phyloP scores from a whole-genome alignment of 179 eudicot genomes.

The Drosera spatulata region DNA sequence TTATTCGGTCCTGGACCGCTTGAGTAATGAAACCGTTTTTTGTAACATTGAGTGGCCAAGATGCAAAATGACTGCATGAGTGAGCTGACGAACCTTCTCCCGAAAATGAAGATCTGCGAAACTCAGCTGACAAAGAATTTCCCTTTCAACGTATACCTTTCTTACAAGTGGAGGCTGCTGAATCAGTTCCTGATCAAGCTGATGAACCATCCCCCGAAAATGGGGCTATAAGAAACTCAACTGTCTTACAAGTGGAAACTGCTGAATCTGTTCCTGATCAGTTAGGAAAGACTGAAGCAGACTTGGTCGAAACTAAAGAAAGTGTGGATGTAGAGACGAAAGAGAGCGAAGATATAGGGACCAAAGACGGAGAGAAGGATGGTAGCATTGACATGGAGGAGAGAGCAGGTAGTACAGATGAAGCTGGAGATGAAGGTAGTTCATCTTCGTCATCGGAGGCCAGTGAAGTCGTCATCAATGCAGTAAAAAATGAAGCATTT shows the following conservation, averaged over 20 bases:
- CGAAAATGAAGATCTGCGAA: background rate
- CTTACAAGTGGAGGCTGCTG: slow-evolving; percentile 1
- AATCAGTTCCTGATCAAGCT: slow-evolving; percentile 7
- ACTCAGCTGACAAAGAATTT: background rate
- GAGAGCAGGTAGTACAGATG: background rate
- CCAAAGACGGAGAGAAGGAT: background rate
- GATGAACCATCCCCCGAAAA: too few relatives aligned
- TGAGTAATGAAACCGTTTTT: too few relatives aligned
- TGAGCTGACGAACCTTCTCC: background rate
- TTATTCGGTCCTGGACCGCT: too few relatives aligned
- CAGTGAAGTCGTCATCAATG: slow-evolving; percentile 18
- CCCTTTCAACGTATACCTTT: slow-evolving; percentile 1
- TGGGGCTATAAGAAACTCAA: too few relatives aligned
- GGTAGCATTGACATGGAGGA: slow-evolving; percentile 1
- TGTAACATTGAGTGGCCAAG: background rate
- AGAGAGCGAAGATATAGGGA: background rate
- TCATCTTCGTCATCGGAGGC: slow-evolving; percentile 44
- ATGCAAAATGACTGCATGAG: background rate
- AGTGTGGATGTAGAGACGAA: background rate
- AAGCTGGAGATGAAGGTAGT: slow-evolving; percentile 6
- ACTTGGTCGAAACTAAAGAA: background rate
- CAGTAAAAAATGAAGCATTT: slow-evolving; percentile 40
- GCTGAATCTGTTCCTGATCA: slow-evolving; percentile 11
- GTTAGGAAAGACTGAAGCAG: slow-evolving; percentile 4
- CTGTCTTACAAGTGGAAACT: slow-evolving; percentile 1